Conservation (phyloP, 441 rosid genomes). For the Jatropha podagrica region DNA sequence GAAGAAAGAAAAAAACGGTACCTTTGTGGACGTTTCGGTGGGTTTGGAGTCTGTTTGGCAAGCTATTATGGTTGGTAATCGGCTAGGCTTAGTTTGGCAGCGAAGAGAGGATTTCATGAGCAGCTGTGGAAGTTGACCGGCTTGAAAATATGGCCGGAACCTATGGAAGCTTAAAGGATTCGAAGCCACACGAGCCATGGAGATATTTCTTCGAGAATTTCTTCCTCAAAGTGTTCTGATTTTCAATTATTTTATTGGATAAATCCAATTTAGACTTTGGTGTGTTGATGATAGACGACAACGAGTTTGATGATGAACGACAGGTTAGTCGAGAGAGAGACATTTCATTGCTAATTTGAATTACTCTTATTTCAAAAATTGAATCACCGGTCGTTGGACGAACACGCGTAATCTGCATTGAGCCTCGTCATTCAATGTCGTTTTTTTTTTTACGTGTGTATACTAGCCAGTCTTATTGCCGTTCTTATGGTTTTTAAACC, state of each 20-base stretch:
- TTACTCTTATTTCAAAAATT: too few species aligned
- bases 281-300: not conserved
- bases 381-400: too few species aligned
- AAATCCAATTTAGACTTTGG: not conserved
- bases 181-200: slow-evolving; percentile 57
- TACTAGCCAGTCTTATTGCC: too few species aligned
- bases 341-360: too few species aligned
- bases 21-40: slow-evolving; percentile 30
- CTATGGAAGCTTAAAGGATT: slow-evolving; percentile 44
- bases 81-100: slow-evolving; percentile 21
- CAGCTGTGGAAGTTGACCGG: slow-evolving; percentile 21
- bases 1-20: not conserved
- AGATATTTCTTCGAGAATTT: not conserved
- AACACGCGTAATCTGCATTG: too few species aligned
- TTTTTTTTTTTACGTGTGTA: too few species aligned
- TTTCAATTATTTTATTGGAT: not conserved
- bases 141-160: slow-evolving; percentile 37
- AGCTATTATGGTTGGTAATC: slow-evolving; percentile 33
- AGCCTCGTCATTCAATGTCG: too few species aligned
- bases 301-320: not conserved
- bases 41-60: slow-evolving; percentile 50
- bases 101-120: slow-evolving; percentile 18
- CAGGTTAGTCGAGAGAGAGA: not conserved
- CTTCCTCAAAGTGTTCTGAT: not conserved
- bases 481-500: too few species aligned